phyloP scores from a whole-genome alignment of 345 rosid species.

The Dipteronia sinensis region DNA sequence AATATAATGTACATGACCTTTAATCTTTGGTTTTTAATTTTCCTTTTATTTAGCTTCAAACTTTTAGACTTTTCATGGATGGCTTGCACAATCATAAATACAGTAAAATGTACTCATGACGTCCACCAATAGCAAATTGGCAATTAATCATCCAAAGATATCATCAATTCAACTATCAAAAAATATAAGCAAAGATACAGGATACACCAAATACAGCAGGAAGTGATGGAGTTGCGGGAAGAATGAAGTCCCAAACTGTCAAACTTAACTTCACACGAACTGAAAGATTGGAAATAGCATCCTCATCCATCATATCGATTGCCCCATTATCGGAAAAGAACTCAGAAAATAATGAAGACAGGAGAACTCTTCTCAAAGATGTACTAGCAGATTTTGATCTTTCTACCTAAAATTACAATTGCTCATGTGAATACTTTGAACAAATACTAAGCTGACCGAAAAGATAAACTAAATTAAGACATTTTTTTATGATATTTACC shows the following conservation, averaged over 20 bases:
- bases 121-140: neutral
- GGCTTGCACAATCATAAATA: neutral
- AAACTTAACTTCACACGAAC: slow-evolving; percentile 74
- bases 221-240: slow-evolving; percentile 93
- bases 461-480: neutral
- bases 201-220: slow-evolving; percentile 98
- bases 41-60: neutral
- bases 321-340: slow-evolving; percentile 75
- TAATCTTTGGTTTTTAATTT: neutral
- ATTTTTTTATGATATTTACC: slow-evolving; percentile 43
- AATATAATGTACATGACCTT: neutral
- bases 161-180: slow-evolving; percentile 5
- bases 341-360: slow-evolving; percentile 86
- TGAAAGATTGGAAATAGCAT: slow-evolving; percentile 78
- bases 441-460: neutral
- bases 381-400: slow-evolving; percentile 75
- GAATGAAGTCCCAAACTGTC: slow-evolving; percentile 91
- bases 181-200: slow-evolving; percentile 27
- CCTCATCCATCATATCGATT: slow-evolving; percentile 93
- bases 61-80: slow-evolving; percentile 1
- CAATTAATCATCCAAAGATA: slow-evolving; percentile 9
- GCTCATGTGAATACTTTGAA: slow-evolving; percentile 35
- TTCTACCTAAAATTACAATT: slow-evolving; percentile 65
- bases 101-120: neutral
- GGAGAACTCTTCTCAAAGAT: slow-evolving; percentile 78